Conservation (phyloP, 176 grass and related monocot species). For the Aegilops speltoides region DNA sequence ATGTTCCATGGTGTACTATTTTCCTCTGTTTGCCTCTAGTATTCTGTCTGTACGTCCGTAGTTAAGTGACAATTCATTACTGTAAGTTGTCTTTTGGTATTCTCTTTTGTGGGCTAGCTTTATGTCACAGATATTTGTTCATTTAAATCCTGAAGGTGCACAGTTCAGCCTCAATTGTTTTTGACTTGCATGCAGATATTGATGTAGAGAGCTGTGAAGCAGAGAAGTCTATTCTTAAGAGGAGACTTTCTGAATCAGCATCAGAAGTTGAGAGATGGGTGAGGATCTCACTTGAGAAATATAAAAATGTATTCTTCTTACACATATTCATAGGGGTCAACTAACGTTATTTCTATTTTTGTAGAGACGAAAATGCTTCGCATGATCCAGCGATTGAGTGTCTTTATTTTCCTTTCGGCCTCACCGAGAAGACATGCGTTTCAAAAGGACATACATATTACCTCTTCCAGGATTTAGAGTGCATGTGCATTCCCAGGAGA, state of each 20-base stretch:
- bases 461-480: neutral
- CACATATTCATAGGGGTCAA: neutral
- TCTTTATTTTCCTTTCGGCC: neutral
- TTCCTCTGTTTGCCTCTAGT: neutral
- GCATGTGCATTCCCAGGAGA: too few species aligned
- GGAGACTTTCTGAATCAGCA: slow-evolving; percentile 88
- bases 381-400: slow-evolving; percentile 32
- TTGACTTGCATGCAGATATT: slow-evolving; percentile 53
- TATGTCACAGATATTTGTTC: neutral
- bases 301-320: neutral
- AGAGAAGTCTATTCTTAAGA: slow-evolving; percentile 74
- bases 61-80: neutral
- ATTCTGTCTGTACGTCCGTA: neutral
- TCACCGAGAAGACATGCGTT: neutral
- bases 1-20: neutral
- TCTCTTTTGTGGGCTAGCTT: neutral
- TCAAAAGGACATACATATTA: neutral
- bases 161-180: neutral
- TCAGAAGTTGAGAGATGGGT: slow-evolving; percentile 92
- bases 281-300: slow-evolving; percentile 25
- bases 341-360: slow-evolving; percentile 39
- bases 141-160: neutral
- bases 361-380: slow-evolving; percentile 86
- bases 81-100: neutral
- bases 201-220: slow-evolving; percentile 61